These are phyloP conservation scores for Acanthamoeba healyi DNA, from an alignment of 208 protist species.

Conservation along the genomic window DNA sequence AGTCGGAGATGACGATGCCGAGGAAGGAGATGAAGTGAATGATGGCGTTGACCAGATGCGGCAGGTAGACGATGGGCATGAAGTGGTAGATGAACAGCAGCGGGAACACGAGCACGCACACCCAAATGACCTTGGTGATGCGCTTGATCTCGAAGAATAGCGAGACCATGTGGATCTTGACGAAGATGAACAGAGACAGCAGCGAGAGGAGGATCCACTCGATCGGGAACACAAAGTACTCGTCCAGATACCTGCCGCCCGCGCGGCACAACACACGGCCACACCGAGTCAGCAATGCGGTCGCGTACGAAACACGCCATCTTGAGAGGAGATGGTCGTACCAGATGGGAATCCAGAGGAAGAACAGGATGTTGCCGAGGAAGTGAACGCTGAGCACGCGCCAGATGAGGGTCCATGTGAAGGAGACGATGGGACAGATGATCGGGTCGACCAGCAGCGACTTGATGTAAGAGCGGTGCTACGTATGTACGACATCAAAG, in stretches of 20 bases:
- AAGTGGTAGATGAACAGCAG: slow-evolving; percentile 47
- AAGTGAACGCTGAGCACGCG: slow-evolving; percentile 43
- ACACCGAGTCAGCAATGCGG: too few relatives aligned
- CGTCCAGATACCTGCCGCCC: slow-evolving; percentile 2
- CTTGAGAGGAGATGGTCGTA: not conserved
- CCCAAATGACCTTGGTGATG: slow-evolving; percentile 25
- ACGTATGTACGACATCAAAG: not conserved
- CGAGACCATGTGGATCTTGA: slow-evolving; percentile 52
- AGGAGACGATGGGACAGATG: not conserved
- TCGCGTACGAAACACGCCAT: too few relatives aligned
- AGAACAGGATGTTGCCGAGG: slow-evolving; percentile 44
- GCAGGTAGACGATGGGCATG: slow-evolving; percentile 62
- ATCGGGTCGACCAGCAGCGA: slow-evolving; percentile 44
- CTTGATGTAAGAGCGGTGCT: slow-evolving; percentile 51
- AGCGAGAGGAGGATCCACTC: slow-evolving; percentile 22
- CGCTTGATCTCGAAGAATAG: slow-evolving; percentile 57
- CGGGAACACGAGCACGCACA: slow-evolving; percentile 58
- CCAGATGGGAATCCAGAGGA: slow-evolving; percentile 43
- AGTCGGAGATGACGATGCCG: slow-evolving; percentile 65
- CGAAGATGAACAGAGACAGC: slow-evolving; percentile 49
- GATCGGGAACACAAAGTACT: slow-evolving; percentile 30
- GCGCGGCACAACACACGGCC: too few relatives aligned
- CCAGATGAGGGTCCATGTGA: slow-evolving; percentile 4
- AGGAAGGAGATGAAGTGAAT: slow-evolving; percentile 62
- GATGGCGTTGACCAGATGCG: slow-evolving; percentile 30